A percentile compares a stretch with the other conserved stretches of the same genome.
Conservation (phyloP, 2,329 filamentous ascomycete genomes). For the Lasiodiplodia gonubiensis region DNA sequence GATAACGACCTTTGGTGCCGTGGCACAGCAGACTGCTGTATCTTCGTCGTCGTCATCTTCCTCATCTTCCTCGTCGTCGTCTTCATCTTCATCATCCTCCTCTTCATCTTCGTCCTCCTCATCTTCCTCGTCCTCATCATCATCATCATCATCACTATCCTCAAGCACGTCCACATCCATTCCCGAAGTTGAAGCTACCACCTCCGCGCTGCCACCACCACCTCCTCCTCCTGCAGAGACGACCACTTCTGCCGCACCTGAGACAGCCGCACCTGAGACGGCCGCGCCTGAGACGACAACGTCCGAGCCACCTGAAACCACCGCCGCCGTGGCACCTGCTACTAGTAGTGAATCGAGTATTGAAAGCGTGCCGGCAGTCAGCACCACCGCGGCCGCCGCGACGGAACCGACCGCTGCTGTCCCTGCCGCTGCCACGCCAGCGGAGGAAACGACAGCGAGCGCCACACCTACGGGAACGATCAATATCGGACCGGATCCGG, state of each 20-base stretch:
- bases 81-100: conserved; percentile 4
- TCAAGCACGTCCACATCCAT: background rate
- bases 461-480: conserved; percentile 35
- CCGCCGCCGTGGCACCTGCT: background rate
- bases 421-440: background rate
- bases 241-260: background rate
- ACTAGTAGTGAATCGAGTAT: background rate
- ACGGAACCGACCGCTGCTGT: background rate
- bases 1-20: conserved; percentile 24
- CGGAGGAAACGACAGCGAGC: conserved; percentile 3
- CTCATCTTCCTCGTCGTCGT: background rate
- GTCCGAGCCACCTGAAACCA: background rate
- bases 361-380: conserved; percentile 1
- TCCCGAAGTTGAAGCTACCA: conserved; percentile 11
- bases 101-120: background rate
- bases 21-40: background rate
- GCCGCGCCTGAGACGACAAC: background rate
- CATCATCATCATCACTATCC: background rate
- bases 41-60: conserved; percentile 9
- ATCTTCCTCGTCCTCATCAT: background rate
- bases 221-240: background rate
- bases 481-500: conserved; percentile 46
- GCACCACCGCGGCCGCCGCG: background rate
- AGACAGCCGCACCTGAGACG: background rate
- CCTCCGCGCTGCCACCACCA: conserved; percentile 1